These are phyloP conservation scores for Chaetothyriales sp. DNA, from an alignment of 2,329 filamentous ascomycete genomes.

Conservation along the genomic window DNA sequence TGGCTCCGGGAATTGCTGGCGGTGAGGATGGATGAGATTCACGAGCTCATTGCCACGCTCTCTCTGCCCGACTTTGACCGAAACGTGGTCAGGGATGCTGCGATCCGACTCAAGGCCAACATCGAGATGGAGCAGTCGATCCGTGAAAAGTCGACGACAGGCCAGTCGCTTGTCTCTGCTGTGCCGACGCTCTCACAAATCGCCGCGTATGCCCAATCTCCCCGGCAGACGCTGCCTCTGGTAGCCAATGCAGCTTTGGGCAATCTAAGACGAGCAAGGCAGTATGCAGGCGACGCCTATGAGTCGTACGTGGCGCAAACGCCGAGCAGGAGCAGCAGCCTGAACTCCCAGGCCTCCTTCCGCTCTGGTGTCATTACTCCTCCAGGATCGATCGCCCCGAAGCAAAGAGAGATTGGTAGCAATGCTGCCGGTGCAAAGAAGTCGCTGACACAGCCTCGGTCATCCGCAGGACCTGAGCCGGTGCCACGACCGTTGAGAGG, in stretches of 20 bases:
- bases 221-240: constrained; percentile 55
- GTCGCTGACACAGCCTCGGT: constrained; percentile 16
- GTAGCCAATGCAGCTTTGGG: constrained; percentile 93
- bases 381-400: constrained; percentile 58
- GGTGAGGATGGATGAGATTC: constrained; percentile 77
- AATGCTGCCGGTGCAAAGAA: constrained; percentile 18
- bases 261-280: constrained; percentile 67
- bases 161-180: constrained; percentile 43
- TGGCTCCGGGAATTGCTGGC: constrained; percentile 90
- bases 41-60: constrained; percentile 74
- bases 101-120: constrained; percentile 83
- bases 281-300: constrained; percentile 32
- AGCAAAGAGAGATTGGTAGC: constrained; percentile 24
- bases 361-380: constrained; percentile 75
- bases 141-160: constrained; percentile 56
- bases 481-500: constrained; percentile 14
- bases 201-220: constrained; percentile 61
- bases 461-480: constrained; percentile 17
- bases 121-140: constrained; percentile 97
- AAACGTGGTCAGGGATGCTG: constrained; percentile 69
- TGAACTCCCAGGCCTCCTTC: constrained; percentile 35
- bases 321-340: constrained; percentile 44
- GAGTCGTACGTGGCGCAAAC: constrained; percentile 24
- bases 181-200: constrained; percentile 65
- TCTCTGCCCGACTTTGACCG: constrained; percentile 61